These are phyloP conservation scores for Apiosordaria backusii DNA, from an alignment of 495 filamentous ascomycete genomes.

Conservation along the genomic window DNA sequence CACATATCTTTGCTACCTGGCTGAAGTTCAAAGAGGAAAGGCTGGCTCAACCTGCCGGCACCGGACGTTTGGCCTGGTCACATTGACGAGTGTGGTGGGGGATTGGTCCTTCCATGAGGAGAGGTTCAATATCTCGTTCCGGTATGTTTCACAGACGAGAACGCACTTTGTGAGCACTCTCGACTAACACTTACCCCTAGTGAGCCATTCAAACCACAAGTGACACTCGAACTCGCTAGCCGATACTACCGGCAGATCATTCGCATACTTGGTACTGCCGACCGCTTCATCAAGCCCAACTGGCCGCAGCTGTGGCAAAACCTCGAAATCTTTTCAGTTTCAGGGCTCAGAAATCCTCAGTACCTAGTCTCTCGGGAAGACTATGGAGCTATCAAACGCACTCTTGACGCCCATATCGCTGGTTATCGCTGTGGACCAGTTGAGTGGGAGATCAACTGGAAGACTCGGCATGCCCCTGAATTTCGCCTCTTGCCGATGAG, in stretches of 20 bases:
- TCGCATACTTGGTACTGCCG: constrained; percentile 64
- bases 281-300: constrained; percentile 75
- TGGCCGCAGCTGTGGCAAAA: constrained; percentile 72
- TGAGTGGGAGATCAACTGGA: constrained; percentile 74
- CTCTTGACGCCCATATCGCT: constrained; percentile 79
- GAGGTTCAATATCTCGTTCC: constrained; percentile 79
- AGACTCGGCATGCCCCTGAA: constrained; percentile 74
- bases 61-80: constrained; percentile 66
- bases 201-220: constrained; percentile 59
- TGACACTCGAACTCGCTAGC: constrained; percentile 73
- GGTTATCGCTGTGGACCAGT: constrained; percentile 70
- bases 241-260: constrained; percentile 73
- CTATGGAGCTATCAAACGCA: constrained; percentile 74
- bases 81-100: constrained; percentile 51
- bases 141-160: constrained; percentile 23
- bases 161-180: too few species aligned
- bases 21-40: constrained; percentile 56
- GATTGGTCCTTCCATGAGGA: constrained; percentile 61
- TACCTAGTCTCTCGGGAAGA: constrained; percentile 63
- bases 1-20: constrained; percentile 74
- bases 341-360: constrained; percentile 54
- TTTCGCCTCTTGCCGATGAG: constrained; percentile 75
- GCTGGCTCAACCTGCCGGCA: constrained; percentile 40
- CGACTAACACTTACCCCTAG: neutral
- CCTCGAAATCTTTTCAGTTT: constrained; percentile 60